A percentile compares a stretch with the other conserved stretches of the same genome.
phyloP scores from a whole-genome alignment of 495 filamentous ascomycete species.

The Penicillium samsonianum region DNA sequence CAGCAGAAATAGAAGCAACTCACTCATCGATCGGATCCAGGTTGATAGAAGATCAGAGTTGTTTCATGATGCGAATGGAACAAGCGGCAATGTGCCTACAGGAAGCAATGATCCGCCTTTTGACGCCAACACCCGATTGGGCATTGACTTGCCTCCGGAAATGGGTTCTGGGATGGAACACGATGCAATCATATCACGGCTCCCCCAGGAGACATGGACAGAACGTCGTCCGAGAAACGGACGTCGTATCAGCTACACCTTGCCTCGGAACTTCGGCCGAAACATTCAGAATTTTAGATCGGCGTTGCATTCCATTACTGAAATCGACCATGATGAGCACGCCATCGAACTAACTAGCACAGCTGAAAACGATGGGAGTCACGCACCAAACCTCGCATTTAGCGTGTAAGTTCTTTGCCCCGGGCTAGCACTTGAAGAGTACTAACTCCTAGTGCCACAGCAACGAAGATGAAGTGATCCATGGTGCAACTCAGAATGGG shows the following conservation, averaged over 20 bases:
- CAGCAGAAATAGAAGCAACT: background rate
- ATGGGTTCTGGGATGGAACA: background rate
- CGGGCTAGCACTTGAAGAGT: background rate
- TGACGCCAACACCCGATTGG: background rate
- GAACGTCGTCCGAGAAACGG: background rate
- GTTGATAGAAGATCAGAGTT: background rate
- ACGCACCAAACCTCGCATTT: background rate
- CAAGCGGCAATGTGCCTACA: background rate
- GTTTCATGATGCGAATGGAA: background rate
- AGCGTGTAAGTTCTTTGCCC: background rate
- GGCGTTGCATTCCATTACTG: background rate
- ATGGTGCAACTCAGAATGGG: background rate
- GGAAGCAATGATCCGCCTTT: background rate
- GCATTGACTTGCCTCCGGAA: background rate
- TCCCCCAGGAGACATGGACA: background rate
- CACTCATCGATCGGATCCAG: background rate
- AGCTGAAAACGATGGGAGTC: background rate
- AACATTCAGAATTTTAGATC: background rate
- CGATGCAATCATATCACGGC: background rate
- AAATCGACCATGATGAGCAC: background rate
- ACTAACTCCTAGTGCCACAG: background rate
- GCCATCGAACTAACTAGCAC: too few relatives aligned
- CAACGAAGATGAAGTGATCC: background rate
- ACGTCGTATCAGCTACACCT: background rate
- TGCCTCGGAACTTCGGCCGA: slow-evolving; percentile 12